Conservation (phyloP, 2,329 filamentous ascomycete genomes). For the Aurifilum marmelostoma region DNA sequence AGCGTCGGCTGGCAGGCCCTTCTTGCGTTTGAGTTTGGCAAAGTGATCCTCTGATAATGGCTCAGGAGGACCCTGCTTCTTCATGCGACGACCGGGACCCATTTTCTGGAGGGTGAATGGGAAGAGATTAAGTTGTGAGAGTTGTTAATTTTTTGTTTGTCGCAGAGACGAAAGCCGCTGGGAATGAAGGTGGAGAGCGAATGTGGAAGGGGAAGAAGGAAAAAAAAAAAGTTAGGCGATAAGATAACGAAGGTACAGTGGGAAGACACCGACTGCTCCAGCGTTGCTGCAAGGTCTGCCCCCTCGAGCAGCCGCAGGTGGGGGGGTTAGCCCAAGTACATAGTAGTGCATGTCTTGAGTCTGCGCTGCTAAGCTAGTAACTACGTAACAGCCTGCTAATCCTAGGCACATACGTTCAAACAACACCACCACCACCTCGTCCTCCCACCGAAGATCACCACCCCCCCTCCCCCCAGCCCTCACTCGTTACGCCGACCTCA, state of each 20-base stretch:
- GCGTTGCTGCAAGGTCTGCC: conserved; percentile 17
- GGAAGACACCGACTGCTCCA: not conserved
- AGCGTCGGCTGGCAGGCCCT: conserved; percentile 66
- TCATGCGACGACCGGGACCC: conserved; percentile 90
- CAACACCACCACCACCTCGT: too few relatives aligned
- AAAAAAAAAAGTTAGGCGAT: conserved; percentile 26
- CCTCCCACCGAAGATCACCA: not conserved
- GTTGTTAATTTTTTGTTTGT: not conserved
- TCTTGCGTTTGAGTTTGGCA: conserved; percentile 84
- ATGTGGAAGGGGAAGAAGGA: not conserved
- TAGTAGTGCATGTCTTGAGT: too few relatives aligned
- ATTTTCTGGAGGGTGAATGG: conserved; percentile 50
- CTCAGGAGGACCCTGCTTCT: conserved; percentile 89
- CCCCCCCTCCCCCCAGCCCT: not conserved
- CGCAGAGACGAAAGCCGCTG: conserved; percentile 8
- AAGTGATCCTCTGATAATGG: conserved; percentile 80
- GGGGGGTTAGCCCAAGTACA: not conserved
- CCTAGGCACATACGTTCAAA: not conserved
- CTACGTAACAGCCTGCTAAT: conserved; percentile 22
- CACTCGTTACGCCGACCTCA: not conserved
- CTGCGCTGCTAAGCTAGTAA: not conserved
- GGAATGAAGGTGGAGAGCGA: not conserved
- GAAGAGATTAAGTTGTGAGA: not conserved
- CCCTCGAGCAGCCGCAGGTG: conserved; percentile 15
- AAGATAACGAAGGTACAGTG: conserved; percentile 10